Conservation (phyloP, 78 protist species). For the Tieghemostelium lacteum region DNA sequence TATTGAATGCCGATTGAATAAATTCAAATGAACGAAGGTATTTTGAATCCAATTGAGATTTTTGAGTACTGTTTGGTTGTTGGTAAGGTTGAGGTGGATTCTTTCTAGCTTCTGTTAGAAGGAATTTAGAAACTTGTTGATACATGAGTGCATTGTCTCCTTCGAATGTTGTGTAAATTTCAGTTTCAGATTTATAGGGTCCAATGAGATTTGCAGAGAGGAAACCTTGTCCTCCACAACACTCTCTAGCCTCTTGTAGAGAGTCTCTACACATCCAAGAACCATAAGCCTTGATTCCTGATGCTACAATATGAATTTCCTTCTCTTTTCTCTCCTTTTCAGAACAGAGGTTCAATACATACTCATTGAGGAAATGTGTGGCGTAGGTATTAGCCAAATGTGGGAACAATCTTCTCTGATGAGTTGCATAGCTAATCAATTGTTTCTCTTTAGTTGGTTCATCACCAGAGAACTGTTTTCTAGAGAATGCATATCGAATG, state of each 20-base stretch:
- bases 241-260: slow-evolving; percentile 62
- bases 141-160: slow-evolving; percentile 70
- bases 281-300: slow-evolving; percentile 49
- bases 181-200: slow-evolving; percentile 53
- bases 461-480: slow-evolving; percentile 59
- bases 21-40: slow-evolving; percentile 45
- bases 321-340: slow-evolving; percentile 70
- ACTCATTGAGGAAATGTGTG: slow-evolving; percentile 43
- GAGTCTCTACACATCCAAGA: slow-evolving; percentile 66
- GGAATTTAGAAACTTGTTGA: slow-evolving; percentile 60
- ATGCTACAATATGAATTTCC: slow-evolving; percentile 60
- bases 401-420: slow-evolving; percentile 60
- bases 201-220: slow-evolving; percentile 61
- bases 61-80: slow-evolving; percentile 3
- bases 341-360: slow-evolving; percentile 6
- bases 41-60: not conserved
- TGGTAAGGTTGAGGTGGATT: slow-evolving; percentile 44
- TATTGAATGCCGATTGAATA: not conserved
- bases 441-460: slow-evolving; percentile 6
- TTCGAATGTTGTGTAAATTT: slow-evolving; percentile 77
- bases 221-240: slow-evolving; percentile 83
- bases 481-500: slow-evolving; percentile 40
- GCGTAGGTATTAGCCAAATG: slow-evolving; percentile 69
- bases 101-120: slow-evolving; percentile 34
- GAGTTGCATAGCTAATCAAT: slow-evolving; percentile 36